Conservation (phyloP, 1,139 yeast genomes). For the Diutina ranongensis region DNA sequence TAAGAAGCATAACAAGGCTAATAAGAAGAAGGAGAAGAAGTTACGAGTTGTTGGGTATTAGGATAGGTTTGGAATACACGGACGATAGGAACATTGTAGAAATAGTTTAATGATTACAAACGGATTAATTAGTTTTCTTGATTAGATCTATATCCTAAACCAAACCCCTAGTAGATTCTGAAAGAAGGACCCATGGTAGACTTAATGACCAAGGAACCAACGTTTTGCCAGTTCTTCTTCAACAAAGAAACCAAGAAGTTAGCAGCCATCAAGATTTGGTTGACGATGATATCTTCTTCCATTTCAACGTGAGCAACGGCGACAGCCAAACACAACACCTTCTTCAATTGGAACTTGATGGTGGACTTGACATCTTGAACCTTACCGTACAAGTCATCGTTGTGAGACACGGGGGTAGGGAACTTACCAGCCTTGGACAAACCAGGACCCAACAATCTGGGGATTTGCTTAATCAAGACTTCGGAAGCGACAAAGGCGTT, state of each 20-base stretch:
- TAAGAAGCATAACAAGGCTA: conserved; percentile 75
- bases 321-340: conserved; percentile 80
- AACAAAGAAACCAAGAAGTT: conserved; percentile 99
- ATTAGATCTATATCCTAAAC: conserved; percentile 11
- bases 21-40: conserved; percentile 51
- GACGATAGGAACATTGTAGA: too few relatives aligned
- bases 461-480: conserved; percentile 98
- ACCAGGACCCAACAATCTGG: conserved; percentile 99
- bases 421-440: conserved; percentile 99
- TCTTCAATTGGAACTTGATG: conserved; percentile 99
- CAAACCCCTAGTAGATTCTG: conserved; percentile 99
- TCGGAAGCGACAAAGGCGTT: conserved; percentile 99
- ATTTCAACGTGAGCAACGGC: conserved; percentile 98
- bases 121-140: neutral
- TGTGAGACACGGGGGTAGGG: conserved; percentile 99
- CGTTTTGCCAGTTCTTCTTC: conserved; percentile 99
- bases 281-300: conserved; percentile 93
- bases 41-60: conserved; percentile 30
- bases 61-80: neutral
- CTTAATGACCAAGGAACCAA: conserved; percentile 98
- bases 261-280: conserved; percentile 98
- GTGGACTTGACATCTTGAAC: conserved; percentile 97
- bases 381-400: conserved; percentile 94
- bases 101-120: neutral
- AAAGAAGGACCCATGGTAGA: conserved; percentile 99